These are phyloP conservation scores for Priceomyces carsonii DNA, from an alignment of 805 yeast genomes.

Conservation along the genomic window DNA sequence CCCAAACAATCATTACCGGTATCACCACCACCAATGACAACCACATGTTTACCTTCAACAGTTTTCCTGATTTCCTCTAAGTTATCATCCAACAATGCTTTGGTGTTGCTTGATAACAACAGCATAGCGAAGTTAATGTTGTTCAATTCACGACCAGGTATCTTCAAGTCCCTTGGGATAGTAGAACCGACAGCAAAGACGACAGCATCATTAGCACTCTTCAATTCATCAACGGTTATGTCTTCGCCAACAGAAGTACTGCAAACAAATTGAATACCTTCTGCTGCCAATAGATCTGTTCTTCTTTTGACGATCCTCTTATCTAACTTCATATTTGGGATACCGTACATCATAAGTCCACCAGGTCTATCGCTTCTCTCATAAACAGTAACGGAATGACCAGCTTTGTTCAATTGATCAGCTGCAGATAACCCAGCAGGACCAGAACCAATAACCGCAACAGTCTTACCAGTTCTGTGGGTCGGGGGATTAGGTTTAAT, in stretches of 20 bases:
- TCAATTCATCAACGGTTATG: constrained; percentile 67
- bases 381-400: constrained; percentile 87
- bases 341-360: constrained; percentile 97
- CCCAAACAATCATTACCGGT: constrained; percentile 99
- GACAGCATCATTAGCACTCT: constrained; percentile 73
- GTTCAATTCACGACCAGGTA: constrained; percentile 89
- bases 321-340: constrained; percentile 98
- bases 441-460: constrained; percentile 94
- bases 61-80: constrained; percentile 72
- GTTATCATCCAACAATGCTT: constrained; percentile 80
- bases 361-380: constrained; percentile 96
- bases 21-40: constrained; percentile 99
- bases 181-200: constrained; percentile 93
- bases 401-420: constrained; percentile 95
- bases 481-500: constrained; percentile 80
- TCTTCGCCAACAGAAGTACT: constrained; percentile 85
- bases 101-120: constrained; percentile 81
- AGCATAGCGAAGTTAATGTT: constrained; percentile 96
- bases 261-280: constrained; percentile 80
- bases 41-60: constrained; percentile 83
- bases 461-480: constrained; percentile 76
- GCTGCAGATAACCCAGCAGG: constrained; percentile 98
- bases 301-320: constrained; percentile 91
- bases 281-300: constrained; percentile 84
- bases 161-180: constrained; percentile 90